Base-by-base conservation (phyloP, 2,329 filamentous ascomycete genomes). In the Ascochyta pisi region DNA sequence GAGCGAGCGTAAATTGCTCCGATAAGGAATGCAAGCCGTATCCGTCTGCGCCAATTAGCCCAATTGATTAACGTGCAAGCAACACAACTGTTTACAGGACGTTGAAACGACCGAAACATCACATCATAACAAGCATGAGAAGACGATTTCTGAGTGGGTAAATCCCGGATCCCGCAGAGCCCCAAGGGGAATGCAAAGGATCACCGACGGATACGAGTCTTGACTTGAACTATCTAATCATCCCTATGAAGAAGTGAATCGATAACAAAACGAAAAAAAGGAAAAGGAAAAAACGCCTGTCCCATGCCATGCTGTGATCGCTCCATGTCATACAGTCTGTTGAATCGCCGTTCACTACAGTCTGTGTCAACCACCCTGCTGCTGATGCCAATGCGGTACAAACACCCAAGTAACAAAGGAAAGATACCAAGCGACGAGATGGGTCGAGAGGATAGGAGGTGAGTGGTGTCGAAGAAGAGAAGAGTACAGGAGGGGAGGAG, bases 171-270 rank as follows among this genome's bases (percentile, higher is more conserved):
- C 61, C 50, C 37, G 59, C 27, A 50, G 55, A 57, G 55, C 46
- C 55, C 46, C 58, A 59, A 50, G 55, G 42, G 60, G 58, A 16
- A 35, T 55, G 51, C 57, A 45, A 62, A 19, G 19, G 61, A 67
- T 66, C 65, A 43, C 71, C 60, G 69, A 68, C 68, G 70, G 73
- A 75, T 75, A 75, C 73, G 73, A 75, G 73, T 73, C 73, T 73
- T 73, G 73, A 74, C 19, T 19, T 19, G 19, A 19, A 19, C 71
- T 74, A 74, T 65, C 71, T 52, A 50, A 72, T 73, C 73, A 72
- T 74, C 73, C 73, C 70, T 73, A 65, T 57, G 23, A 50, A 65
- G 62, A 68, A 69, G 59, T 61, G 58, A 66, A 57, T 53, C 41
- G 52, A 60, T 56, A 58, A 31, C 29, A 34, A 50, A 57, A 54